A percentile compares a stretch with the other conserved stretches of the same genome.
Evolutionary conservation across 2,329 filamentous ascomycete genomes (phyloP).

Genomic region (Aureobasidium subglaciale): DNA sequence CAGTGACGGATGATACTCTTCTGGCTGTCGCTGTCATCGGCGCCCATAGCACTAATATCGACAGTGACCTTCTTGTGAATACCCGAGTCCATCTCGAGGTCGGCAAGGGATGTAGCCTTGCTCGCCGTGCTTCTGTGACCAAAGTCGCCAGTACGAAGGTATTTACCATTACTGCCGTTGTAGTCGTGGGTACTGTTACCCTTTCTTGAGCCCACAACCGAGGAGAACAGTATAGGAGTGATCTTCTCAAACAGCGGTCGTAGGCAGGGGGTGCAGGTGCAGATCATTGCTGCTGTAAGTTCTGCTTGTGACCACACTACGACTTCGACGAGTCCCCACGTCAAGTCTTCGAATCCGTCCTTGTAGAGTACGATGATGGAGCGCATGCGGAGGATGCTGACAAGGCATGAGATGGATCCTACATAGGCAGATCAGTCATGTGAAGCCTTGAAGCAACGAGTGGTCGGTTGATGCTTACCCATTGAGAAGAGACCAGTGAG

Average conservation of each 20-base stretch:
- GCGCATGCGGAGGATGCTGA: constrained; percentile 12
- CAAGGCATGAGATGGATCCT: constrained; percentile 4
- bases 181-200: background rate
- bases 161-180: background rate
- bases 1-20: constrained; percentile 1
- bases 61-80: constrained; percentile 2
- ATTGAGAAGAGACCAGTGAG: constrained; percentile 45
- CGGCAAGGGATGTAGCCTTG: background rate
- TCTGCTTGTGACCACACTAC: constrained; percentile 9
- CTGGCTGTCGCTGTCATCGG: constrained; percentile 6
- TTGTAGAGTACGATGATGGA: constrained; percentile 10
- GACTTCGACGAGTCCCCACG: constrained; percentile 9
- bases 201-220: background rate
- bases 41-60: background rate
- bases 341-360: background rate
- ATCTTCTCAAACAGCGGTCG: constrained; percentile 11
- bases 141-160: background rate
- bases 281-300: constrained; percentile 8
- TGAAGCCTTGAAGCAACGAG: background rate
- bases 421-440: background rate
- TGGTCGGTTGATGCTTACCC: constrained; percentile 24
- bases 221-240: background rate
- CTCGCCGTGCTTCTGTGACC: background rate
- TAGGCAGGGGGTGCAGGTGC: constrained; percentile 6
- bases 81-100: background rate